A percentile compares a stretch with the other conserved stretches of the same genome.
These are phyloP conservation scores for Thuidium tamariscinum DNA, from an alignment of 225 moss, liverwort and hornwort species.

Conservation along the genomic window DNA sequence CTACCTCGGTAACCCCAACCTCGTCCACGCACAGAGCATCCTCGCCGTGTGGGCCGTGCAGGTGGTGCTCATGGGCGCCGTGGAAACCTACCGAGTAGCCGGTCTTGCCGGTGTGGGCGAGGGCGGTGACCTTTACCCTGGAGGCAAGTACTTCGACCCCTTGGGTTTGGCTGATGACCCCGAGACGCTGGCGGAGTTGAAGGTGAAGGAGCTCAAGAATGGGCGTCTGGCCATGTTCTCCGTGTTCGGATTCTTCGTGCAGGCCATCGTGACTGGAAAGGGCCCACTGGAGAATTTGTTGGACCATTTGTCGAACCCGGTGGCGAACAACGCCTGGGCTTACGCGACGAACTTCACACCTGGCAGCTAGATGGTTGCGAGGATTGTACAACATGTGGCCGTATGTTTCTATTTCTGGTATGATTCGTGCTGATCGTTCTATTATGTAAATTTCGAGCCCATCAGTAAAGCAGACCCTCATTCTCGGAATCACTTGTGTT, in stretches of 20 bases:
- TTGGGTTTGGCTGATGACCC: constrained; percentile 49
- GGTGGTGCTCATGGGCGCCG: constrained; percentile 45
- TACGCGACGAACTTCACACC: constrained; percentile 47
- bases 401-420: neutral
- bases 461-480: constrained; percentile 12
- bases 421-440: neutral
- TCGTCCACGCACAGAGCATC: constrained; percentile 45
- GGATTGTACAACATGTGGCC: neutral
- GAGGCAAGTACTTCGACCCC: constrained; percentile 55
- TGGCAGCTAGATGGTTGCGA: neutral
- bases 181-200: constrained; percentile 36
- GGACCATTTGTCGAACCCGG: constrained; percentile 26
- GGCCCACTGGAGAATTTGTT: constrained; percentile 40
- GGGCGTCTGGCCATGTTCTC: constrained; percentile 48
- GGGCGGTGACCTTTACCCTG: constrained; percentile 42
- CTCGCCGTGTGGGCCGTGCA: constrained; percentile 54
- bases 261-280: constrained; percentile 53
- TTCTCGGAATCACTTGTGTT: neutral
- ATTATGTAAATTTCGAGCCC: constrained; percentile 18
- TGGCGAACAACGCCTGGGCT: constrained; percentile 41
- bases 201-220: constrained; percentile 55
- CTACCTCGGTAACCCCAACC: constrained; percentile 46
- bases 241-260: constrained; percentile 51
- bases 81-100: constrained; percentile 20
- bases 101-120: constrained; percentile 27